Evolutionary conservation across 768 basidiomycete species (phyloP).

Genomic region (Hygrophorus pudorinus): DNA sequence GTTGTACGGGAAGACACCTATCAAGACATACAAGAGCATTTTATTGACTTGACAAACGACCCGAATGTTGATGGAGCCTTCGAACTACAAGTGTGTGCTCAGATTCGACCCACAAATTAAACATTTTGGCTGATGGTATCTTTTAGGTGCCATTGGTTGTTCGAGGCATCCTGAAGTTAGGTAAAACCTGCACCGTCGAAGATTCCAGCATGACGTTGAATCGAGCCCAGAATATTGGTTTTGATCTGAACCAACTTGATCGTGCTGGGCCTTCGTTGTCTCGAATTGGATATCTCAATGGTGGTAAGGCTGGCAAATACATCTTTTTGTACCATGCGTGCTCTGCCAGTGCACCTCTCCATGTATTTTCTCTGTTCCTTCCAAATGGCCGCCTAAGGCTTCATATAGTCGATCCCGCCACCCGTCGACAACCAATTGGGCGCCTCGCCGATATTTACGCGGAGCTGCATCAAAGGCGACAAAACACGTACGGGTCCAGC

Average conservation of each 20-base stretch:
- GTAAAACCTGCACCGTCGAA: slow-evolving; percentile 68
- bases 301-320: slow-evolving; percentile 62
- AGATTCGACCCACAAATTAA: not conserved
- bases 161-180: slow-evolving; percentile 74
- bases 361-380: slow-evolving; percentile 83
- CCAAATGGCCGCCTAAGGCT: slow-evolving; percentile 62
- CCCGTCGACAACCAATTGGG: slow-evolving; percentile 73
- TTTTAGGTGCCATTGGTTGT: slow-evolving; percentile 76
- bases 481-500: slow-evolving; percentile 27
- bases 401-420: slow-evolving; percentile 85
- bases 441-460: slow-evolving; percentile 68
- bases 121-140: slow-evolving; percentile 3
- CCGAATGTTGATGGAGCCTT: slow-evolving; percentile 93
- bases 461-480: slow-evolving; percentile 48
- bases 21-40: slow-evolving; percentile 79
- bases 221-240: slow-evolving; percentile 69
- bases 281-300: slow-evolving; percentile 62
- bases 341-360: slow-evolving; percentile 62
- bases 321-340: slow-evolving; percentile 84
- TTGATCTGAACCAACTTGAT: slow-evolving; percentile 78
- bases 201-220: slow-evolving; percentile 66
- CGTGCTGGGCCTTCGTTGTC: slow-evolving; percentile 45
- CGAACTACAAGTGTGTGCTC: slow-evolving; percentile 67
- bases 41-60: slow-evolving; percentile 86
- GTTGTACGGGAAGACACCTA: slow-evolving; percentile 78